Evolutionary conservation across 192 early-diverging fungal genomes (phyloP).

Genomic region (Coemansia sp.): DNA sequence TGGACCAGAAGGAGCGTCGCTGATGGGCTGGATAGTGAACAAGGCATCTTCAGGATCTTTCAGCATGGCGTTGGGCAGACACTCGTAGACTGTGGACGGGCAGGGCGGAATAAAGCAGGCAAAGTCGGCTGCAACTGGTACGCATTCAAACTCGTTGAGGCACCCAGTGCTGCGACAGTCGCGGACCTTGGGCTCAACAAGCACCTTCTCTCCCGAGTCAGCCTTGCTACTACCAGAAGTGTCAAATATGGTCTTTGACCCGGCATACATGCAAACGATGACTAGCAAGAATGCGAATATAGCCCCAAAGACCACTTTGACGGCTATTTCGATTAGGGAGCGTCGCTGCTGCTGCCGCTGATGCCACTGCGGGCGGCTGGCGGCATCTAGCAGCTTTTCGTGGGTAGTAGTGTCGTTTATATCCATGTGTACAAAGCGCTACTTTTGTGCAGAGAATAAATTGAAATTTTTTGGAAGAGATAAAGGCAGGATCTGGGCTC

Average conservation of each 20-base stretch:
- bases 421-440: neutral
- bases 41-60: constrained; percentile 20
- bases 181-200: constrained; percentile 6
- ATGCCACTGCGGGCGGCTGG: neutral
- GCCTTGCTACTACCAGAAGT: too few relatives aligned
- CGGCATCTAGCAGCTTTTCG: neutral
- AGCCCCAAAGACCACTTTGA: constrained; percentile 2
- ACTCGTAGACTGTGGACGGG: constrained; percentile 25
- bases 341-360: constrained; percentile 1
- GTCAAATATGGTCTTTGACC: constrained; percentile 12
- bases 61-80: constrained; percentile 22
- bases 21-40: constrained; percentile 9
- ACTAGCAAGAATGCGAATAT: constrained; percentile 1
- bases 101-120: constrained; percentile 38
- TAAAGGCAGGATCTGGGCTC: neutral
- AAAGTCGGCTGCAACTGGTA: constrained; percentile 13
- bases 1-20: neutral
- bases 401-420: neutral
- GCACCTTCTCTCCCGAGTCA: neutral
- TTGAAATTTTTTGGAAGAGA: neutral
- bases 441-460: neutral
- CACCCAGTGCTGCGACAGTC: constrained; percentile 46
- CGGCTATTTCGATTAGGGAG: neutral
- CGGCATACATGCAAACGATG: constrained; percentile 7
- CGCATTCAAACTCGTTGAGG: constrained; percentile 20